Base-by-base conservation (phyloP, 805 yeast species). In the Saccharomyces paradoxus region DNA sequence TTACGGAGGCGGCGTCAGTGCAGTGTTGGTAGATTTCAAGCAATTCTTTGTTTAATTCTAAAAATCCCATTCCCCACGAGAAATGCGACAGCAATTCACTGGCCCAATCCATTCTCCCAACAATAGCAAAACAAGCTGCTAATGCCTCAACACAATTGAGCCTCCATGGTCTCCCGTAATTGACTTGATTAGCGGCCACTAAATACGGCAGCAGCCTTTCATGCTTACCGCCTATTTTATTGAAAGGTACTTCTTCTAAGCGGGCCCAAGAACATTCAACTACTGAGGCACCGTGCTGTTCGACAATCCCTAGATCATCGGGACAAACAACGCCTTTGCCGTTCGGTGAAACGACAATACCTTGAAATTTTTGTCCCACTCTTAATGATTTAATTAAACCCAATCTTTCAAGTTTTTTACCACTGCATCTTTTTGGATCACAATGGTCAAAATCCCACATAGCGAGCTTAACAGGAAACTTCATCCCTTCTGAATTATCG, bases 361-460 rank as follows among this genome's bases (percentile, higher is more conserved):
- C 99, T 56, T 80, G 84, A 65, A 89, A 92, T 70, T 90, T 92
- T 67, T 91, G 97, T 0, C 99, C 99, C n/a, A 94, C 81, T 56
- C 95, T 74, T 57, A 94, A 68, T 53, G 81, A 81, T 57, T 82
- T 81, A 51, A 94, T 91, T 22, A 89, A 71, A 0, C 98, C 98
- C 22, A 92, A 70, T 53, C 98, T 77, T 64, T 89, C 97, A 30
- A 94, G 76, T 68, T 90, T 91, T 74, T 94, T 94, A 21, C 99
- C 99, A 60, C 95, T 86, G 68, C 99, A 94, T 66, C 97, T 79
- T 67, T 94, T 94, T 1, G 99, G 99, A 71, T 94, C 99, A 74
- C 99, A 94, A 67, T 94, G 99, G 60, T 91, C 96, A 66, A 94
- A 94, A 69, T 94, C 99, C 97, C 99, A 92, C 99, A 92, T 92